Percentiles rank a stretch among this genome's conserved stretches.
phyloP scores from a whole-genome alignment of 73 alveolate species.

The Paramecium bursaria region DNA sequence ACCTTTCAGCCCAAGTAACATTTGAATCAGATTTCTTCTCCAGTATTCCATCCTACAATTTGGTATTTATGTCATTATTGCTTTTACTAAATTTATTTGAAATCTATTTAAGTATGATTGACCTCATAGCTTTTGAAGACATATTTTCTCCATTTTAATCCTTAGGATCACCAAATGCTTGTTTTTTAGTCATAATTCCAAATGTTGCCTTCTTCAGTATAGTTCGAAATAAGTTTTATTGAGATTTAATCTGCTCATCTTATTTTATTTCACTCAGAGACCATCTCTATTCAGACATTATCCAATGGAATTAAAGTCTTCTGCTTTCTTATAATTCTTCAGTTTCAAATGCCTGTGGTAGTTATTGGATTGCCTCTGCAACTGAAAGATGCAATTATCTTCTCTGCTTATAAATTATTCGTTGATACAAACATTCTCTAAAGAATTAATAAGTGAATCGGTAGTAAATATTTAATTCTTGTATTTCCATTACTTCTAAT shows the following conservation, averaged over 20 bases:
- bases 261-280: background rate
- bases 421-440: conserved; percentile 59
- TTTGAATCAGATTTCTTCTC: conserved; percentile 59
- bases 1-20: conserved; percentile 40
- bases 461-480: conserved; percentile 61
- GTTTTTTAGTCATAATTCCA: background rate
- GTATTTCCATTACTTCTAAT: conserved; percentile 54
- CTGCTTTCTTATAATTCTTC: conserved; percentile 59
- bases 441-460: conserved; percentile 62
- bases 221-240: background rate
- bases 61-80: conserved; percentile 44
- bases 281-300: conserved; percentile 62
- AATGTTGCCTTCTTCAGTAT: background rate
- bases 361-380: conserved; percentile 60
- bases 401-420: conserved; percentile 52
- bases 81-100: background rate
- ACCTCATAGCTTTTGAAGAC: conserved; percentile 66
- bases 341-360: conserved; percentile 44
- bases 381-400: conserved; percentile 62
- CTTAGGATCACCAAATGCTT: background rate
- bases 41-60: conserved; percentile 58
- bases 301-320: conserved; percentile 64
- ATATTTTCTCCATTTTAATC: conserved; percentile 9
- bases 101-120: conserved; percentile 61
- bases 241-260: background rate